These are phyloP conservation scores for Aspergillus steynii DNA, from an alignment of 495 filamentous ascomycete species.

Conservation along the genomic window DNA sequence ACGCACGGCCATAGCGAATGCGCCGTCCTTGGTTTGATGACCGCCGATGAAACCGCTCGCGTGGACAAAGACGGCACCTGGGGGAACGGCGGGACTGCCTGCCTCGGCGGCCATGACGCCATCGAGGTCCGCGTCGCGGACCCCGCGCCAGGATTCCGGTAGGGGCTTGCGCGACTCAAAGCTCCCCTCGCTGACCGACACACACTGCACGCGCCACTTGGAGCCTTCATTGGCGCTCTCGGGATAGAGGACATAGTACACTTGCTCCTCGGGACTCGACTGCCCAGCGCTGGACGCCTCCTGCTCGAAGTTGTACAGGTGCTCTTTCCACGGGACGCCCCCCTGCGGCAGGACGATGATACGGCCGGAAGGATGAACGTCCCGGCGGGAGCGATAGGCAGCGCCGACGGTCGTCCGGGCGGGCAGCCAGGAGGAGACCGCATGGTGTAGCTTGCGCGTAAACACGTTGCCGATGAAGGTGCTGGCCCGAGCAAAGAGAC, in stretches of 20 bases:
- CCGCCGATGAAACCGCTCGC: slow-evolving; percentile 95
- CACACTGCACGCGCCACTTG: slow-evolving; percentile 92
- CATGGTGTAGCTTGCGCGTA: slow-evolving; percentile 64
- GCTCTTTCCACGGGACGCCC: slow-evolving; percentile 91
- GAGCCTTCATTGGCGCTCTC: slow-evolving; percentile 68
- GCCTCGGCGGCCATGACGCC: slow-evolving; percentile 64
- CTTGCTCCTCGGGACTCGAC: slow-evolving; percentile 44
- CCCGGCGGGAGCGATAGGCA: slow-evolving; percentile 63
- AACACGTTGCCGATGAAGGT: slow-evolving; percentile 85
- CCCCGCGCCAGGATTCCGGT: slow-evolving; percentile 87
- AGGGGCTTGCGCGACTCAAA: slow-evolving; percentile 89
- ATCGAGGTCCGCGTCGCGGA: slow-evolving; percentile 81
- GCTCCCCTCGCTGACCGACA: slow-evolving; percentile 74
- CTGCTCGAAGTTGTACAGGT: slow-evolving; percentile 84
- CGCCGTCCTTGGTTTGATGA: slow-evolving; percentile 89
- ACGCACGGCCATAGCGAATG: slow-evolving; percentile 78
- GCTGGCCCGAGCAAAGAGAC: slow-evolving; percentile 72
- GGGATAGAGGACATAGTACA: slow-evolving; percentile 87
- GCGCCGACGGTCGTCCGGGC: slow-evolving; percentile 74
- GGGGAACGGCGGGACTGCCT: slow-evolving; percentile 41
- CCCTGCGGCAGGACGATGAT: slow-evolving; percentile 76
- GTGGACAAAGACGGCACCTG: slow-evolving; percentile 87
- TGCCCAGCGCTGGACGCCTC: slow-evolving; percentile 43
- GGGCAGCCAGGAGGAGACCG: slow-evolving; percentile 71
- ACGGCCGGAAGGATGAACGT: slow-evolving; percentile 70